Evolutionary conservation across 2,329 filamentous ascomycete genomes (phyloP).

Genomic region (Byssochlamys sp.): DNA sequence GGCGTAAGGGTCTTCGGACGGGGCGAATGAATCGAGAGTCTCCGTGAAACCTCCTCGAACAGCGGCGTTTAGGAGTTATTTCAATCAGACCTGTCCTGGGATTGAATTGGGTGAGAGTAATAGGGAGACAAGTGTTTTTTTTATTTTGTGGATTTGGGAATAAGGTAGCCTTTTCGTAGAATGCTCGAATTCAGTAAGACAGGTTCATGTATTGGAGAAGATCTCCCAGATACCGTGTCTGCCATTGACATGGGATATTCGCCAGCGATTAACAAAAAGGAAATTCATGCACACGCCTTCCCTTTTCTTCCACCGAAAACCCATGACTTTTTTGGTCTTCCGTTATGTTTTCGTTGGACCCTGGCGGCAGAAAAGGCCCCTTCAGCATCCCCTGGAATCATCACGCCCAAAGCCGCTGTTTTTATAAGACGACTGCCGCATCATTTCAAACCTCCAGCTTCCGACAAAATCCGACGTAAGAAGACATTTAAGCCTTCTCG

Average conservation of each 20-base stretch:
- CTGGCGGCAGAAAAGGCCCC: slow-evolving; percentile 21
- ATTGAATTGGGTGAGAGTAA: background rate
- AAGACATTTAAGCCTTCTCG: slow-evolving; percentile 32
- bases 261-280: slow-evolving; percentile 30
- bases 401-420: slow-evolving; percentile 18
- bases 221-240: slow-evolving; percentile 26
- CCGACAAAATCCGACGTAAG: slow-evolving; percentile 29
- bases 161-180: background rate
- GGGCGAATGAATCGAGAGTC: slow-evolving; percentile 46
- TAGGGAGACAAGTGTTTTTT: background rate
- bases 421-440: slow-evolving; percentile 27
- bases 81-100: background rate
- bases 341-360: background rate
- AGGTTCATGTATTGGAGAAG: slow-evolving; percentile 17
- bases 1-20: slow-evolving; percentile 75
- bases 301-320: slow-evolving; percentile 14
- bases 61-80: slow-evolving; percentile 1
- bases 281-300: slow-evolving; percentile 29
- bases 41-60: slow-evolving; percentile 1
- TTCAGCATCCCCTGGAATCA: slow-evolving; percentile 24
- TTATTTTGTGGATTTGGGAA: background rate
- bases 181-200: slow-evolving; percentile 19
- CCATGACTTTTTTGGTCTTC: background rate
- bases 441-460: slow-evolving; percentile 30
- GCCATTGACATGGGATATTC: slow-evolving; percentile 27